These are phyloP conservation scores for Aureobasidium sp. DNA, from an alignment of 2,329 filamentous ascomycete genomes.

Conservation along the genomic window DNA sequence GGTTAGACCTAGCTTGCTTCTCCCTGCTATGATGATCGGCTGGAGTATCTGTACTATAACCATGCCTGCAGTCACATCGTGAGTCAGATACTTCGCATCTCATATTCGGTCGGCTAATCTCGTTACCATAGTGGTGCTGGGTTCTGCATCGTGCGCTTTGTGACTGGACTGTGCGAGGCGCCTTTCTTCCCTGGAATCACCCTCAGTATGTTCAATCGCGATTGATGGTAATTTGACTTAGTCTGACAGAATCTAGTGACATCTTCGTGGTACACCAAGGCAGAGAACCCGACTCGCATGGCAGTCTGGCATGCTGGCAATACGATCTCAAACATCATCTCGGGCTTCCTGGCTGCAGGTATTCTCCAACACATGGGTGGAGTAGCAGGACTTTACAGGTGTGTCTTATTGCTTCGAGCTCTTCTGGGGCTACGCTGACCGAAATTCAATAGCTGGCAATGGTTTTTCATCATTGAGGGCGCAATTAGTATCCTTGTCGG, in stretches of 20 bases:
- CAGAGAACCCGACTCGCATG: conserved; percentile 36
- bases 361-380: neutral
- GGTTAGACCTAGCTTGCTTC: conserved; percentile 25
- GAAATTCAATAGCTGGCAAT: conserved; percentile 22
- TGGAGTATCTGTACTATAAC: conserved; percentile 37
- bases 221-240: too few relatives aligned
- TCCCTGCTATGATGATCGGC: conserved; percentile 33
- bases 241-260: conserved; percentile 14
- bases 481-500: conserved; percentile 23
- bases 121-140: conserved; percentile 17
- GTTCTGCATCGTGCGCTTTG: conserved; percentile 30
- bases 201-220: conserved; percentile 30
- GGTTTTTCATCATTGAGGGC: conserved; percentile 36
- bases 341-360: neutral
- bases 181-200: conserved; percentile 30
- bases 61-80: conserved; percentile 33
- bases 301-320: conserved; percentile 29
- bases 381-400: conserved; percentile 33
- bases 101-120: too few relatives aligned
- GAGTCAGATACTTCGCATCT: neutral
- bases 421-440: neutral
- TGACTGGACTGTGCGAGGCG: conserved; percentile 36
- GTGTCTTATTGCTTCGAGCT: neutral
- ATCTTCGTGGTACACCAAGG: conserved; percentile 40
- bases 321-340: neutral